Evolutionary conservation across 1,284 basidiomycete genomes (phyloP).

Genomic region (Trametes polyzona): DNA sequence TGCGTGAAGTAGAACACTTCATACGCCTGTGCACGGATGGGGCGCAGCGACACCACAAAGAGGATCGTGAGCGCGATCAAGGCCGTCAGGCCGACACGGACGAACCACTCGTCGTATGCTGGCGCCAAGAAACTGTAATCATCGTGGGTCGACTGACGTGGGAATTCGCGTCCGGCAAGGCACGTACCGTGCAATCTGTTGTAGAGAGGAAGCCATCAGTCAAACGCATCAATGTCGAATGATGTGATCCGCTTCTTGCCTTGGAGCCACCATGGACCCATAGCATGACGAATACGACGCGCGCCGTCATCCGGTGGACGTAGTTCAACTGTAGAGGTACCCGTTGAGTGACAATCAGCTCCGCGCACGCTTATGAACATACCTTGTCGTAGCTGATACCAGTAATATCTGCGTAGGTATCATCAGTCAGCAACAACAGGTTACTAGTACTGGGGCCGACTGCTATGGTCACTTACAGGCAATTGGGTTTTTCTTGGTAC

Average conservation of each 20-base stretch:
- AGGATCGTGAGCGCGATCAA: slow-evolving; percentile 27
- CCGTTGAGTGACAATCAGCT: background rate
- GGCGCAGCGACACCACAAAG: slow-evolving; percentile 29
- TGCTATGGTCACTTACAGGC: slow-evolving; percentile 45
- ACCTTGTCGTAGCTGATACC: slow-evolving; percentile 64
- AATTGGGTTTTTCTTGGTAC: slow-evolving; percentile 67
- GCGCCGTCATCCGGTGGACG: slow-evolving; percentile 56
- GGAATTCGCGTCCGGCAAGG: background rate
- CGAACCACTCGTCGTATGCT: slow-evolving; percentile 10
- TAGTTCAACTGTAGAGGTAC: slow-evolving; percentile 54
- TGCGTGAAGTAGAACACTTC: slow-evolving; percentile 35
- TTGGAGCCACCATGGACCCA: slow-evolving; percentile 53
- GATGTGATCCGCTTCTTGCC: slow-evolving; percentile 34
- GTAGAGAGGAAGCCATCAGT: background rate
- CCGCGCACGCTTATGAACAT: background rate
- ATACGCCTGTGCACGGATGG: slow-evolving; percentile 28
- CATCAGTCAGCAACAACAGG: background rate
- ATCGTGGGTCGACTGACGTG: background rate
- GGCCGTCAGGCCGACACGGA: slow-evolving; percentile 23
- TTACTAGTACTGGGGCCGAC: background rate
- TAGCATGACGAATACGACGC: slow-evolving; percentile 50
- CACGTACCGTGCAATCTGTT: slow-evolving; percentile 2
- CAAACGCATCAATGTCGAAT: background rate
- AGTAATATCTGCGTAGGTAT: slow-evolving; percentile 49
- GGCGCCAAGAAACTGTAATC: background rate